Evolutionary conservation across 495 filamentous ascomycete genomes (phyloP).

Genomic region (Podospora pseudopauciseta): DNA sequence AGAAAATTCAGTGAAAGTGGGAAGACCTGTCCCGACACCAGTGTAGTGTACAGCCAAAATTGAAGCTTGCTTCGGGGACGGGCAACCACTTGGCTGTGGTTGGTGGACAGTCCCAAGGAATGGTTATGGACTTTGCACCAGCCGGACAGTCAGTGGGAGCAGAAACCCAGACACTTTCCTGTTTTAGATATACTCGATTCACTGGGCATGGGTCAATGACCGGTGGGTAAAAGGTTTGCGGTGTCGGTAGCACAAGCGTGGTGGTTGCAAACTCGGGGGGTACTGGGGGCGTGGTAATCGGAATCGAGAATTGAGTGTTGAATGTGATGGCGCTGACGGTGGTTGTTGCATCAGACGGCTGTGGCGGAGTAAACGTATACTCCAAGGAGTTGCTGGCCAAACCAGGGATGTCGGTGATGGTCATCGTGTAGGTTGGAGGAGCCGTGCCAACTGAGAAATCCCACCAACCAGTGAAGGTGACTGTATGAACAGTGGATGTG

Average conservation of each 20-base stretch:
- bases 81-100: background rate
- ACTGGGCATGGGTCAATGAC: background rate
- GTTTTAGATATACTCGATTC: background rate
- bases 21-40: background rate
- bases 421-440: no score
- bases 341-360: no score
- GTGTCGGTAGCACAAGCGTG: background rate
- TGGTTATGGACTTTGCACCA: background rate
- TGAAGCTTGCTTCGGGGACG: background rate
- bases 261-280: no score
- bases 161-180: background rate
- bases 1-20: background rate
- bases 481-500: no score
- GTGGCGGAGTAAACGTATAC: no score
- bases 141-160: background rate
- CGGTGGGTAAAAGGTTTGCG: background rate
- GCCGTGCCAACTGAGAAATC: no score
- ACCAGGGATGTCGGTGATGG: no score
- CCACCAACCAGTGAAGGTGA: no score
- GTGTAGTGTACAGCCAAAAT: background rate
- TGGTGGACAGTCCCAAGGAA: background rate
- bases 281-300: no score
- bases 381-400: no score
- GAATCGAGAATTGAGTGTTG: no score
- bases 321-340: no score